phyloP scores from a whole-genome alignment of 352 stramenopile species.

The Pythium monospermum region DNA sequence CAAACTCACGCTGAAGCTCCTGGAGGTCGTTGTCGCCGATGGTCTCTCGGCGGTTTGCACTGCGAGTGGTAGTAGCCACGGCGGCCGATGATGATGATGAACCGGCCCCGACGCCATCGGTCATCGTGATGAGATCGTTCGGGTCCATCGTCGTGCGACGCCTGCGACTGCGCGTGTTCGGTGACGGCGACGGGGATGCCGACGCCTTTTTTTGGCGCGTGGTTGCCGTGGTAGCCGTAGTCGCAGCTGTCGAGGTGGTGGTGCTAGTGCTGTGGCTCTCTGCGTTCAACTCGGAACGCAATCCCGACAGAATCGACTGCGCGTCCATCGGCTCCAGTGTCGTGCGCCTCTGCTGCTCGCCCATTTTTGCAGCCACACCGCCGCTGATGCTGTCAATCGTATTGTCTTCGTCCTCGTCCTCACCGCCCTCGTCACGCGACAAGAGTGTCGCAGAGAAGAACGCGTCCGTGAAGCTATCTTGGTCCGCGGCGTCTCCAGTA shows the following conservation, averaged over 20 bases:
- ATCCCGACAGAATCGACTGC: slow-evolving; percentile 33
- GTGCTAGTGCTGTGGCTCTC: background rate
- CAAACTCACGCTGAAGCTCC: slow-evolving; percentile 14
- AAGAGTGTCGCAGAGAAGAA: slow-evolving; percentile 50
- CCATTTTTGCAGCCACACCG: no score
- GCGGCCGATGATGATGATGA: background rate
- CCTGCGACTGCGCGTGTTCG: slow-evolving; percentile 21
- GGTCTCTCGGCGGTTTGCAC: slow-evolving; percentile 40
- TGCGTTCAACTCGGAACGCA: slow-evolving; percentile 19
- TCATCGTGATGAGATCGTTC: slow-evolving; percentile 32
- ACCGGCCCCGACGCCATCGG: slow-evolving; percentile 2
- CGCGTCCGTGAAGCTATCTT: slow-evolving; percentile 47
- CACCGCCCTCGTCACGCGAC: slow-evolving; percentile 22
- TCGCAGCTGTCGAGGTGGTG: background rate
- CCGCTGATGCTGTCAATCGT: slow-evolving; percentile 3
- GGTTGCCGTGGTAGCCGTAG: background rate
- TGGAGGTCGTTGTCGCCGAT: slow-evolving; percentile 34
- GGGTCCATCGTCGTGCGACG: slow-evolving; percentile 52
- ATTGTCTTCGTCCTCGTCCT: slow-evolving; percentile 1
- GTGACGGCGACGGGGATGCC: slow-evolving; percentile 11
- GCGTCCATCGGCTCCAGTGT: slow-evolving; percentile 54
- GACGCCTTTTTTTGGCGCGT: no score
- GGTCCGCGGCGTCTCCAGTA: slow-evolving; percentile 6
- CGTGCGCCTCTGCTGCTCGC: slow-evolving; percentile 18
- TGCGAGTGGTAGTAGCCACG: background rate